Evolutionary conservation across 2,329 filamentous ascomycete genomes (phyloP).

Genomic region (Diaporthe longicolla): DNA sequence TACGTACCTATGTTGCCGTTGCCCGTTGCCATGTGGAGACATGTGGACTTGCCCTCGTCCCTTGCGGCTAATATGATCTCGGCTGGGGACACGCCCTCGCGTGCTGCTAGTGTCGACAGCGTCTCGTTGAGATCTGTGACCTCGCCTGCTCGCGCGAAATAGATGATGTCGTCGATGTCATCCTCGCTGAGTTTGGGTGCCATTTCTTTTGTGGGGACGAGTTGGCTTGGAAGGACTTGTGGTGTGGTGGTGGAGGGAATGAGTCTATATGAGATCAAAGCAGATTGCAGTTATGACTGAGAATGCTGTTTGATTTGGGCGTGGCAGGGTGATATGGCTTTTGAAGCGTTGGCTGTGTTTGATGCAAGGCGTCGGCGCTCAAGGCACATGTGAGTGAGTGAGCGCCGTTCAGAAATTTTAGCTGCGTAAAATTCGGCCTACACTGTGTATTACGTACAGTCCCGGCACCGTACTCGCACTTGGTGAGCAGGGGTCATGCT

Average conservation of each 20-base stretch:
- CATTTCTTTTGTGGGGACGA: slow-evolving; percentile 50
- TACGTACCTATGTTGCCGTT: slow-evolving; percentile 83
- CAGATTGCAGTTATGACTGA: neutral
- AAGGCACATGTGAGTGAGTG: slow-evolving; percentile 3
- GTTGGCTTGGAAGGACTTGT: neutral
- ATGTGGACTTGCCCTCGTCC: slow-evolving; percentile 83
- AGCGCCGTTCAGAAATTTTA: slow-evolving; percentile 34
- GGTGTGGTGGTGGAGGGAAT: neutral
- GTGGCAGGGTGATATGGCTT: neutral
- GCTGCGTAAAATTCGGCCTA: slow-evolving; percentile 10
- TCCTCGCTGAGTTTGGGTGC: slow-evolving; percentile 77
- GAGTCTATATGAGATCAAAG: neutral
- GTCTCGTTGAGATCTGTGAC: slow-evolving; percentile 73
- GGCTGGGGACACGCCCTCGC: slow-evolving; percentile 71
- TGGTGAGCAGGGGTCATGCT: neutral
- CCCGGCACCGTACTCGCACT: neutral
- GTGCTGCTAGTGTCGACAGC: slow-evolving; percentile 72
- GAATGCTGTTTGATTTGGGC: neutral
- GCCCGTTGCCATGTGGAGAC: slow-evolving; percentile 91
- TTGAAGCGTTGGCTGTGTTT: neutral
- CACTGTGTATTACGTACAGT: neutral
- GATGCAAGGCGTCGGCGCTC: neutral
- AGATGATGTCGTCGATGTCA: slow-evolving; percentile 91
- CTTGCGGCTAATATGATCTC: slow-evolving; percentile 78
- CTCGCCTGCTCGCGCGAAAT: slow-evolving; percentile 86